Base-by-base conservation (phyloP, 2,329 filamentous ascomycete species). In the Trichophyton verrucosum region DNA sequence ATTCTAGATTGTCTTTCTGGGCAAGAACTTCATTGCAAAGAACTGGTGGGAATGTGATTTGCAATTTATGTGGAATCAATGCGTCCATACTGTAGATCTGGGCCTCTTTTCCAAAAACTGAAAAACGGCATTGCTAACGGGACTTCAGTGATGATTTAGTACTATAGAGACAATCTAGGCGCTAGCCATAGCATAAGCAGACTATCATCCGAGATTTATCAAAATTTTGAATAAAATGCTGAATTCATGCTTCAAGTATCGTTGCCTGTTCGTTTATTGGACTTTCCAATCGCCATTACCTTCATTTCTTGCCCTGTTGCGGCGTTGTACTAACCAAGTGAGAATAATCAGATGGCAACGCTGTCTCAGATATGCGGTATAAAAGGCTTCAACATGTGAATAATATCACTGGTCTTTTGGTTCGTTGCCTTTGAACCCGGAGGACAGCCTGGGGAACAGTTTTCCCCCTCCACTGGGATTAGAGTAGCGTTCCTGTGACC, bases 11-110 rank as follows among this genome's bases (percentile, higher is more conserved):
- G 79, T 36, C 77, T 91, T 0, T 6, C 88, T 0, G 89, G 89
- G 1, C 86, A 86, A 0, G 87, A 94, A 67, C 76, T 94, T 0
- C 89, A 85, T 0, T 89, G 86, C 70, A 91, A 90, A 69, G 90
- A 95, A 68, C 77, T 1, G 94, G 91, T 94, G 89, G 90, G 95
- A 72, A 91, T 92, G 84, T 81, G 27, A 79, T 1, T 66, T 95
- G 2, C 88, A 92, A 65, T 95, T 92, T 65, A 73, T 92, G n/a
- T 88, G 84, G 63, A 80, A 83, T 2, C 80, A 89, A 2, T 95
- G 95, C 68, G 80, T 82, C 1, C 75, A 77, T 58, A 95, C 89
- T 0, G 71, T 95, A 62, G 82, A 85, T 9, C 87, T 94, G 65
- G 85, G 81, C 66, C 89, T 89, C 0, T 92, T 83, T 72, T 95